Evolutionary conservation across 2,329 filamentous ascomycete genomes (phyloP), one percentile per base, ranked within the genome.

Genomic region (Fusarium neocosmosporiellum): DNA sequence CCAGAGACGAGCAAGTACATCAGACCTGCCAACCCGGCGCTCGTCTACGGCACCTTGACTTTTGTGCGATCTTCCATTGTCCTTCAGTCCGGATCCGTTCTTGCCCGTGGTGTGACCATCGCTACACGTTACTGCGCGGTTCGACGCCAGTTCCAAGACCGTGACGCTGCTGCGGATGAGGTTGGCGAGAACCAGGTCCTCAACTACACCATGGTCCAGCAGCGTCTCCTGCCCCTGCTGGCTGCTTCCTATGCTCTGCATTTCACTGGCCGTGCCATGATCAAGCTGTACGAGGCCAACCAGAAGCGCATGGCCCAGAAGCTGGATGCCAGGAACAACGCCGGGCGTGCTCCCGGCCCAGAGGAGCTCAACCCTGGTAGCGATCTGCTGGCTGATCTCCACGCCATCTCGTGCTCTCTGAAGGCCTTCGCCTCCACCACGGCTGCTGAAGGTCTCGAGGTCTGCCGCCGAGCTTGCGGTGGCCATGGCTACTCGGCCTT

Each of bases 191-290:
- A 91, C 79, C 91, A 92, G 75, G 93, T 95, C 2, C 84, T 95
- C 31, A 92, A 95, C 84, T 95, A 95, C 82, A 93, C 92, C 70
- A 94, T 94, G 90, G 93, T 95, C 9, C 92, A 94, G 80, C 88
- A 92, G 77, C 89, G 93, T 55, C 85, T 95, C 3, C 84, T 95
- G 24, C 92, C 93, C 1, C 85, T 95, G 4, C 84, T 95, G 10
- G 93, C 93, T 1, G 88, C 92, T 2, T 93, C 92, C 2, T 95
- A 92, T 72, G 93, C 93, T n/a, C 85, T 95, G 14, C 92, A 94
- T 81, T 95, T 94, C 78, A 94, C 93, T 22, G 93, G 93, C 34
- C 90, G 91, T 64, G 88, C 89, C 39, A 95, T 95, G 93, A 93
- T 94, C 86, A 85, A 84, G 5, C 84, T 94, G 22, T 94, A 95